phyloP scores from a whole-genome alignment of 2,329 filamentous ascomycete genomes.

The Pestalotiopsis fici region DNA sequence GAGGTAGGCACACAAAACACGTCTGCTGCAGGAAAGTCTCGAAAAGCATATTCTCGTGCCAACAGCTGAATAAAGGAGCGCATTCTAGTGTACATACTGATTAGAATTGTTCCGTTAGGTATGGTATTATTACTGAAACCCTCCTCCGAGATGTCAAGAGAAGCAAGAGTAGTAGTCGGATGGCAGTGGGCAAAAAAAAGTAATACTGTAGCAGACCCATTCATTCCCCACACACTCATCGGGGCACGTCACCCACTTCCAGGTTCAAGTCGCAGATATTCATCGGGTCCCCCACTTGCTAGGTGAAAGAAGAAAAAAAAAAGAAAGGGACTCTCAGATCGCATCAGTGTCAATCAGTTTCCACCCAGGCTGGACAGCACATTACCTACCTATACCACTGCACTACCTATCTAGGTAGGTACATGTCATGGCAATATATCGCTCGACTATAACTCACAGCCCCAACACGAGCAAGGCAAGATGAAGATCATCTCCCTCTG shows the following conservation, averaged over 20 bases:
- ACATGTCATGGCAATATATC: background rate
- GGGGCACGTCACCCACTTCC: background rate
- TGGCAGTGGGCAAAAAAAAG: background rate
- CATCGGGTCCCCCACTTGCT: background rate
- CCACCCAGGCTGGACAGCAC: background rate
- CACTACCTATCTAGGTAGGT: background rate
- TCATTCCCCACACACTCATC: background rate
- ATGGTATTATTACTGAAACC: background rate
- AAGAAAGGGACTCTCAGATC: background rate
- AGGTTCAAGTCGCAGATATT: background rate
- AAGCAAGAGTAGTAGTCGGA: background rate
- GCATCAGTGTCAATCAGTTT: background rate
- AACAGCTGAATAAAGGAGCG: no score
- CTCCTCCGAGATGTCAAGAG: background rate
- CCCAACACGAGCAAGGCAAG: background rate
- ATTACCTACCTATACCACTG: background rate
- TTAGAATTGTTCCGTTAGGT: no score
- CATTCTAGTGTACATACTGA: no score
- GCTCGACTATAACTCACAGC: background rate
- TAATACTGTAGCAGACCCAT: background rate
- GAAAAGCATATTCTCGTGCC: no score
- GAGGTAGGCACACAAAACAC: no score
- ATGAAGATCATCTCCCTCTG: background rate
- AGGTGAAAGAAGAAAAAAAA: background rate
- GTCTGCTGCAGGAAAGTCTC: no score